These are phyloP conservation scores for Sclerotinia nivalis DNA, from an alignment of 2,329 filamentous ascomycete species.

Conservation along the genomic window DNA sequence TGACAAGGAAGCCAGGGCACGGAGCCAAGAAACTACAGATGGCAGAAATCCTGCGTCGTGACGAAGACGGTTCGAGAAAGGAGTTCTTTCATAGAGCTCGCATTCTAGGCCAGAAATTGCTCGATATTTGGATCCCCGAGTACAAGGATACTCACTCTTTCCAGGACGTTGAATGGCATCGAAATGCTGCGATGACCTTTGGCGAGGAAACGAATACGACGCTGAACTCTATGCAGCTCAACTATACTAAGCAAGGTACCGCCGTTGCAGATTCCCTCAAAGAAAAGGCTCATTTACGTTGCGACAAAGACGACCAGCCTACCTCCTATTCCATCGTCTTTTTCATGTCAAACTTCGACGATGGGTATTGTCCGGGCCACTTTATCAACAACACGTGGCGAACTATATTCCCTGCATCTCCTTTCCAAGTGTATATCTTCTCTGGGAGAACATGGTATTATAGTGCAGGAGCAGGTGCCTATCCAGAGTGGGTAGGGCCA, in stretches of 20 bases:
- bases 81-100: background rate
- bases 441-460: constrained; percentile 1
- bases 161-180: background rate
- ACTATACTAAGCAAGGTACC: background rate
- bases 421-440: background rate
- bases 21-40: background rate
- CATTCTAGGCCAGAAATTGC: background rate
- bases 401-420: constrained; percentile 1
- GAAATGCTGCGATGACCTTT: constrained; percentile 2
- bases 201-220: background rate
- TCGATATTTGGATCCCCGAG: constrained; percentile 3
- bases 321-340: constrained; percentile 9
- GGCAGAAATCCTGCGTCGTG: background rate
- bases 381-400: background rate
- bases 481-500: background rate
- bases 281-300: background rate
- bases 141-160: background rate
- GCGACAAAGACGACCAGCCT: constrained; percentile 2
- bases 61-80: background rate
- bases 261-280: background rate
- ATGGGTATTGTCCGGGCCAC: background rate
- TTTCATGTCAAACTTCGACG: constrained; percentile 7
- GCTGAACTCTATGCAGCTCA: background rate
- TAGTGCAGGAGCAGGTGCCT: background rate
- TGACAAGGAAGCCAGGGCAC: background rate